phyloP scores from a whole-genome alignment of 2,329 filamentous ascomycete species.

The Cylindrodendrum hubeiense region DNA sequence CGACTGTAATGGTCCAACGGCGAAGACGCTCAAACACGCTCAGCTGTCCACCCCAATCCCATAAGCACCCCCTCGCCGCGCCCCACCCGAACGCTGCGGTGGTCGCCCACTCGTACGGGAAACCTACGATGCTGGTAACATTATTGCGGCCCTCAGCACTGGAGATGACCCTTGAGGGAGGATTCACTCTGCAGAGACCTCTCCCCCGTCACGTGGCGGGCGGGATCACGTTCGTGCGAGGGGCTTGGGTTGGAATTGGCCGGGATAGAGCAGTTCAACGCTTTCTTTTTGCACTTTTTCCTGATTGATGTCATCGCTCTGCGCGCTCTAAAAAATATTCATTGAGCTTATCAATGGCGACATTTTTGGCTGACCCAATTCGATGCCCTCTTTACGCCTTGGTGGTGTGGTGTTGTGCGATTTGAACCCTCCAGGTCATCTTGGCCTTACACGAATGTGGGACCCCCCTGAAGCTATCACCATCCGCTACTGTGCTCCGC shows the following conservation, averaged over 20 bases:
- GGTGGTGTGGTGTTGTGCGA: background rate
- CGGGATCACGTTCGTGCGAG: conserved; percentile 72
- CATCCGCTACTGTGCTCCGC: background rate
- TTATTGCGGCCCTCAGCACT: conserved; percentile 71
- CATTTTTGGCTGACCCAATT: background rate
- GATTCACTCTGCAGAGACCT: conserved; percentile 79
- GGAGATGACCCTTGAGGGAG: conserved; percentile 78
- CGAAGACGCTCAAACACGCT: conserved; percentile 69
- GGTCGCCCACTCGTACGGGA: conserved; percentile 74
- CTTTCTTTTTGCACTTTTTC: conserved; percentile 50
- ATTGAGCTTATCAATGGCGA: background rate
- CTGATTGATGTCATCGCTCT: background rate
- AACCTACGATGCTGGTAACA: conserved; percentile 71
- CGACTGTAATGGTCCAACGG: conserved; percentile 74
- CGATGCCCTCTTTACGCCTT: background rate
- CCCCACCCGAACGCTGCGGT: conserved; percentile 78
- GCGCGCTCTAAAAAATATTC: background rate
- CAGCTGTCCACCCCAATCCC: conserved; percentile 64
- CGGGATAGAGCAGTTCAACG: conserved; percentile 69
- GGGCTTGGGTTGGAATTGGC: conserved; percentile 67
- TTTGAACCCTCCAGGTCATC: conserved; percentile 7
- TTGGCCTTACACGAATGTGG: background rate
- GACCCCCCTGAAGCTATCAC: background rate
- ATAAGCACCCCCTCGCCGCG: conserved; percentile 68
- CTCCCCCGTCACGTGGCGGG: conserved; percentile 78